Percentiles rank a stretch among this genome's conserved stretches.
Evolutionary conservation across 768 basidiomycete species (phyloP).

Genomic region (Galerina sulciceps): DNA sequence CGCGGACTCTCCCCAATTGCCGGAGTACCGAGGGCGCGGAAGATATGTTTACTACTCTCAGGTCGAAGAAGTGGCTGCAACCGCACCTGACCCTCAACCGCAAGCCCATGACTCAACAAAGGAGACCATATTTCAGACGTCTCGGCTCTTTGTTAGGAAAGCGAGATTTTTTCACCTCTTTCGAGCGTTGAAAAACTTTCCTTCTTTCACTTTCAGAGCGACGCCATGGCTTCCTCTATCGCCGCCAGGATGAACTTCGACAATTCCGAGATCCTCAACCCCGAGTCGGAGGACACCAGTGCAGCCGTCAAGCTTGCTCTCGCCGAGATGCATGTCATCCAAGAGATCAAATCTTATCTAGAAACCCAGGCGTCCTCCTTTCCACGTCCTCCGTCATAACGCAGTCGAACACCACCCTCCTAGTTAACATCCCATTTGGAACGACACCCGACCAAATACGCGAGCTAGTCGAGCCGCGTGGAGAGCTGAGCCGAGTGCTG

Average conservation of each 20-base stretch:
- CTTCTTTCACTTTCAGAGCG: slow-evolving; percentile 64
- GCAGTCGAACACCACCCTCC: too few species aligned
- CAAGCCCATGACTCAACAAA: slow-evolving; percentile 41
- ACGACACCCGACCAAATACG: slow-evolving; percentile 80
- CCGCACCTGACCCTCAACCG: too few species aligned
- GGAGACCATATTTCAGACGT: slow-evolving; percentile 84
- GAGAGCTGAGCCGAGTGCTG: slow-evolving; percentile 69
- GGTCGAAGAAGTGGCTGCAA: background rate
- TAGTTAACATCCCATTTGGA: slow-evolving; percentile 97
- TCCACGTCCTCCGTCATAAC: slow-evolving; percentile 89
- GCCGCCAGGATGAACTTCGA: slow-evolving; percentile 90
- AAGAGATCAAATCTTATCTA: too few species aligned
- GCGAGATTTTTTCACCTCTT: slow-evolving; percentile 19
- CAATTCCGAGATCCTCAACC: slow-evolving; percentile 88
- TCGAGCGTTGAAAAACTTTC: slow-evolving; percentile 9
- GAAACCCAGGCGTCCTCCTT: too few species aligned
- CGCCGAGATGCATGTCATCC: slow-evolving; percentile 92
- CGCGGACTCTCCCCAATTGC: too few species aligned
- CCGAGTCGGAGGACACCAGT: slow-evolving; percentile 71
- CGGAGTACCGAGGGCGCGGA: too few species aligned
- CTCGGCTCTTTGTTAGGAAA: too few species aligned
- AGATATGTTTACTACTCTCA: background rate
- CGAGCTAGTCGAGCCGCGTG: slow-evolving; percentile 79
- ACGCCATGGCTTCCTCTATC: slow-evolving; percentile 90
- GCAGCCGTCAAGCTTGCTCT: slow-evolving; percentile 94